Percentiles rank a stretch among this genome's conserved stretches.
These are phyloP conservation scores for Phytophthora quininea DNA, from an alignment of 352 stramenopile species.

Conservation along the genomic window DNA sequence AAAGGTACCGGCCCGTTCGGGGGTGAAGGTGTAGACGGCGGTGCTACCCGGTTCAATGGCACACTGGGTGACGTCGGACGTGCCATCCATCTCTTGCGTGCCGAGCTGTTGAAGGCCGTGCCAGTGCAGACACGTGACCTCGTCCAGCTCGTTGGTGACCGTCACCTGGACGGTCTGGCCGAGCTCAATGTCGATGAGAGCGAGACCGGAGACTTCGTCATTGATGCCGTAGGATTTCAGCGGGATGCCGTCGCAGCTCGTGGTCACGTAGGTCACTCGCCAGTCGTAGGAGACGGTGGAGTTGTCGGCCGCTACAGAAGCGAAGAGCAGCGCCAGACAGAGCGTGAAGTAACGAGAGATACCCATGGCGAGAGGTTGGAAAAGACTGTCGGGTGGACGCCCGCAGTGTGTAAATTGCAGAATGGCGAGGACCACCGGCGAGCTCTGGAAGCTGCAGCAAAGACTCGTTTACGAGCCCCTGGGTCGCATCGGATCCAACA, in stretches of 20 bases:
- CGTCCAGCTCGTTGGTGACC: conserved; percentile 30
- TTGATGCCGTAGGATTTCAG: conserved; percentile 35
- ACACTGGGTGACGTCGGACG: conserved; percentile 43
- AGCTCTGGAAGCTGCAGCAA: no score
- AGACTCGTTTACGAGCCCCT: no score
- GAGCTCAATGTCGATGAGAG: conserved; percentile 30
- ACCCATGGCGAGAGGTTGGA: conserved; percentile 11
- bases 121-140: conserved; percentile 37
- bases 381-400: conserved; percentile 3
- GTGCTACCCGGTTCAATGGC: conserved; percentile 16
- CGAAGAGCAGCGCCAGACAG: conserved; percentile 1
- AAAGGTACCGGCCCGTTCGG: conserved; percentile 30
- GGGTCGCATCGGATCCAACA: background rate
- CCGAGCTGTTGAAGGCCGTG: conserved; percentile 38
- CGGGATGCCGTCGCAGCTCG: conserved; percentile 27
- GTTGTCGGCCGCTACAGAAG: conserved; percentile 7
- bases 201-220: conserved; percentile 1
- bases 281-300: conserved; percentile 34
- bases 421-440: conserved; percentile 16
- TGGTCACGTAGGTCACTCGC: conserved; percentile 25
- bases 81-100: conserved; percentile 42
- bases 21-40: conserved; percentile 39
- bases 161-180: conserved; percentile 30
- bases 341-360: conserved; percentile 14
- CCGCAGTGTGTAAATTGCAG: conserved; percentile 30